A percentile compares a stretch with the other conserved stretches of the same genome.
Evolutionary conservation across 148 eudicot species (phyloP).

Genomic region (Camellia japonica): DNA sequence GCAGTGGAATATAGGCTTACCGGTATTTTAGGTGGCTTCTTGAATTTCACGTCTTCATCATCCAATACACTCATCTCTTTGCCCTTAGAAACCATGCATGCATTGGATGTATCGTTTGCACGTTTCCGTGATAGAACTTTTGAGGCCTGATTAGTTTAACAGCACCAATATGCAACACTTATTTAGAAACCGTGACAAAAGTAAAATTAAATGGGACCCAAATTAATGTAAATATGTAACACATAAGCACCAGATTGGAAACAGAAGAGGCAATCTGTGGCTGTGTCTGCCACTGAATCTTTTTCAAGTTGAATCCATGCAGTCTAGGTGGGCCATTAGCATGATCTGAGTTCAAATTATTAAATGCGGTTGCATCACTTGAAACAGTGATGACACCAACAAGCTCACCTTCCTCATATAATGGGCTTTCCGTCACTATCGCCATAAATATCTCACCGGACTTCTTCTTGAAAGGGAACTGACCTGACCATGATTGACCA

Average conservation of each 20-base stretch:
- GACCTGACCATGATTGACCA: constrained; percentile 83
- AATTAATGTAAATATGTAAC: constrained; percentile 15
- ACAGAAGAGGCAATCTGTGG: constrained; percentile 73
- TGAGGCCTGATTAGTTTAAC: constrained; percentile 50
- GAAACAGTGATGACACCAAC: constrained; percentile 83
- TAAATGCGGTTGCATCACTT: constrained; percentile 71
- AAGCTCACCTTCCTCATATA: constrained; percentile 77
- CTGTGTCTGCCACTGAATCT: constrained; percentile 54
- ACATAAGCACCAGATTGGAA: constrained; percentile 72
- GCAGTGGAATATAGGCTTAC: constrained; percentile 31
- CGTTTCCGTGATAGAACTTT: constrained; percentile 46
- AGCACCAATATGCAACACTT: constrained; percentile 10
- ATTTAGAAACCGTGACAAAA: constrained; percentile 22
- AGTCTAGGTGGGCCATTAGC: constrained; percentile 29
- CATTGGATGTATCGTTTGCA: constrained; percentile 21
- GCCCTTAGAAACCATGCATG: constrained; percentile 22
- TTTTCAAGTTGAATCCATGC: constrained; percentile 38
- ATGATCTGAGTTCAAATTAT: constrained; percentile 32
- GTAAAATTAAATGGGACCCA: constrained; percentile 8
- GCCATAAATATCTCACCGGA: constrained; percentile 71
- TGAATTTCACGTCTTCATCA: constrained; percentile 24
- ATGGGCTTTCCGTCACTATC: constrained; percentile 64
- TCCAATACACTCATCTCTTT: constrained; percentile 30
- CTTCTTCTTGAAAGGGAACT: constrained; percentile 68
- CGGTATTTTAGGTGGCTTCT: constrained; percentile 42